Base-by-base conservation (phyloP, 148 eudicot species). In the Dysphania ambrosioides region DNA sequence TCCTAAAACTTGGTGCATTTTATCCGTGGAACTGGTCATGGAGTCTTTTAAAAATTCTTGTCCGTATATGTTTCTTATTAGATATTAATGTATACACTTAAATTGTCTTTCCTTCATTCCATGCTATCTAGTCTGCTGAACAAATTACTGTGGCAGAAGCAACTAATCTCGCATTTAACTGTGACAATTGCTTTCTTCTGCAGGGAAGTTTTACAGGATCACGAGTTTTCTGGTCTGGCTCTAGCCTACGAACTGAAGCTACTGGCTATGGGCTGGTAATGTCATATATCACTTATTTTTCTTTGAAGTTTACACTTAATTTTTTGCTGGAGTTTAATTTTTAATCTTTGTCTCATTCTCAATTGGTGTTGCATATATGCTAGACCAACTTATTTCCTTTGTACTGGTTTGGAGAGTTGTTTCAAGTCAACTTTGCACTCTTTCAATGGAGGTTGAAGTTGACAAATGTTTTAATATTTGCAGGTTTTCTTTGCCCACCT, bases 171-270 rank as follows among this genome's bases (percentile, higher is more conserved):
- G 26, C 36, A 29, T 21, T 38, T 61, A 44, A 47, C 13, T 26
- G 71, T 35, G 30, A 29, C 51, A 18, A 11, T 26, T 53, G 57
- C 57, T 76, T 80, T 72, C 70, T 72, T 85, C 62, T 83, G 87
- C 91, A 94, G 98, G 98, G 98, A 81, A 90, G 97, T 81, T 92
- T 88, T 85, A 87, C 96, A 74, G 98, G 98, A 74, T 91, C 97
- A 23, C 85, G 96, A 77, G 82, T 90, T 76, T 90, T 90, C 77
- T 94, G 98, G 98, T 87, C 97, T 76, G 90, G 93, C 71, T 82
- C 98, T 78, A 94, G 98, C 81, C 85, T 94, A 53, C 86, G 97
- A 57, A 88, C 97, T 42, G 98, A 94, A 82, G 98, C 98, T 77
- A 94, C 93, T 75, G 98, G 97, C 76, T 94, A 94, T 85, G 98